phyloP scores from a whole-genome alignment of 805 yeast genomes.

The Wickerhamomyces silvicola region DNA sequence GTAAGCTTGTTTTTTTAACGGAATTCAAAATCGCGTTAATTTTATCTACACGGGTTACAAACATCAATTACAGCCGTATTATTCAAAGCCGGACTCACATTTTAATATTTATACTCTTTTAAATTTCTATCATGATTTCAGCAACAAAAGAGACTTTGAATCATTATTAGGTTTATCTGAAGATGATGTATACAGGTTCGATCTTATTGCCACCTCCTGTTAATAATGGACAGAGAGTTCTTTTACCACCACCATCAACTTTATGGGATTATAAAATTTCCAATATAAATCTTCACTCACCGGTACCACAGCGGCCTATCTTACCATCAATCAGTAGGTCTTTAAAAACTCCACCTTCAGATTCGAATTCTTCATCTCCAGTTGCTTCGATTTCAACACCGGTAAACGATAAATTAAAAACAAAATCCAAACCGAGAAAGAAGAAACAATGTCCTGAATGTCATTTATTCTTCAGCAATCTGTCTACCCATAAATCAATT shows the following conservation, averaged over 20 bases:
- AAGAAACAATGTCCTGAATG: constrained; percentile 73
- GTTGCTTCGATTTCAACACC: constrained; percentile 2
- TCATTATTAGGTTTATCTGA: too few species aligned
- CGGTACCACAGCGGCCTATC: constrained; percentile 1
- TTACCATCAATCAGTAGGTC: constrained; percentile 1
- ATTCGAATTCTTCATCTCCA: constrained; percentile 3
- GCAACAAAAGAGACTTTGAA: too few species aligned
- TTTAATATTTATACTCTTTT: too few species aligned
- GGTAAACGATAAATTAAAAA: neutral
- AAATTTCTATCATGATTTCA: too few species aligned
- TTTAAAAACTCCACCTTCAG: constrained; percentile 14
- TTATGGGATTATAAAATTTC: too few species aligned
- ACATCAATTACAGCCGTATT: too few species aligned
- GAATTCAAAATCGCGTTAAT: too few species aligned
- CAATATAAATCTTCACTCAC: too few species aligned
- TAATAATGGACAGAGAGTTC: neutral
- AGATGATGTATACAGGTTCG: neutral
- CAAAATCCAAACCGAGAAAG: constrained; percentile 39
- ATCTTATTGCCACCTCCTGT: neutral
- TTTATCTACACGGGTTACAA: too few species aligned
- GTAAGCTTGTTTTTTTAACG: too few species aligned
- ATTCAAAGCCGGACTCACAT: too few species aligned
- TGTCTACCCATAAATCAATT: constrained; percentile 78
- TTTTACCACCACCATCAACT: constrained; percentile 5
- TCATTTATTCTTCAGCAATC: constrained; percentile 60